Base-by-base conservation (phyloP, 805 yeast species). In the Candida quercuum region DNA sequence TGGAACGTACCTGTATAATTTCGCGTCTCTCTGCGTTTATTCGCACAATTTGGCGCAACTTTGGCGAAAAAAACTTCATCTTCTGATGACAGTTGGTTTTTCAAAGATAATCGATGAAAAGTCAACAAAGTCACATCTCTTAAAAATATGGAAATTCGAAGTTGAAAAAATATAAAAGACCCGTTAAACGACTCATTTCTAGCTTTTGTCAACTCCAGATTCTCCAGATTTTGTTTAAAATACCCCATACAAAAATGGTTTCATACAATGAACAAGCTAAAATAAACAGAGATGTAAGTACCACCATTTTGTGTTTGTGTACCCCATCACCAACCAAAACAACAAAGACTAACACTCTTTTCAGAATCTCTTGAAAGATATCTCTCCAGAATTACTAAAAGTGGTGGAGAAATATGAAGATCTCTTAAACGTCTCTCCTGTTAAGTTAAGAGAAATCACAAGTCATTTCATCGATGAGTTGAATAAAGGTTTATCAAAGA, bases 401-500 rank as follows among this genome's bases (percentile, higher is more conserved):
- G 81, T 79, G 54, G 70, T 83, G 45, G 63, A 69, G 30, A 65
- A 67, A 35, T 61, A 82, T 37, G 91, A 84, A 58, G 52, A 64
- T 13, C 61, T 76, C 33, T 78, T 91, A 64, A 70, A 79, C 2
- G 81, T 86, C 26, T 54, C 80, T 17, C 67, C 74, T 12, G 78
- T 69, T 8, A 76, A 70, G 46, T 74, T 91, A 57, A 69, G 71
- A 49, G 62, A 69, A 41, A 78, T 91, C 62, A 78, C 86, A 35
- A 72, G 74, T 33, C 95, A 82, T 57, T 91, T 91, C 63, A 74
- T 82, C 38, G 41, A 60, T 19, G 98, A 91, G 65, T 76, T 91
- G 52, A 77, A 79, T 46, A 84, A 84, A 61, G 97, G 97, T 43
- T 72, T 84, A 49, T 71, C 81, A 42, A 71, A 74, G 56, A 62